Conservation (phyloP, 768 basidiomycete species). For the Podaxis mareebaensis region DNA sequence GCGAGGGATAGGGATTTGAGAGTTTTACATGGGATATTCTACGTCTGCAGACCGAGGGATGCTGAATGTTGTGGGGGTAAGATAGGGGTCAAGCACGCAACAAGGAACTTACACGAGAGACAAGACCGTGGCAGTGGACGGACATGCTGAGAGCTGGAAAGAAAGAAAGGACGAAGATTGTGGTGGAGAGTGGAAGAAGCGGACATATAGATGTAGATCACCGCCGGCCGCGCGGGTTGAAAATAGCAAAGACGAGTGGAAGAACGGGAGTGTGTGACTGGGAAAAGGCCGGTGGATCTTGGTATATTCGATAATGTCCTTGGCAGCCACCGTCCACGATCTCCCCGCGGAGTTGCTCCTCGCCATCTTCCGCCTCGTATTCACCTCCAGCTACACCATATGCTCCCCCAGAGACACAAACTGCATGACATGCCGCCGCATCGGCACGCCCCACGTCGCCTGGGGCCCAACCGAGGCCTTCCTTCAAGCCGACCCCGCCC, state of each 20-base stretch:
- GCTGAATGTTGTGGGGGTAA: not conserved
- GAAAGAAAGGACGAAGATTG: not conserved
- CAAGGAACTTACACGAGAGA: not conserved
- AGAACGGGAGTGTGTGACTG: not conserved
- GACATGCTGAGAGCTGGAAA: not conserved
- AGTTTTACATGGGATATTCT: not conserved
- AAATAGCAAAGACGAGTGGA: not conserved
- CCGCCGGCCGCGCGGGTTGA: not conserved
- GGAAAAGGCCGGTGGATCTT: not conserved
- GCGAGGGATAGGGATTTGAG: not conserved
- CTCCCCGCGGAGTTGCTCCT: constrained; percentile 18
- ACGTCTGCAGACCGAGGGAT: not conserved
- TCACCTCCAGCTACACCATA: not conserved
- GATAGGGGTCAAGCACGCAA: not conserved
- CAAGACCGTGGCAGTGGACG: not conserved
- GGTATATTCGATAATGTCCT: not conserved
- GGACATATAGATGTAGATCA: not conserved
- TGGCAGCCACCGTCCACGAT: not conserved
- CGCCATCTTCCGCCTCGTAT: constrained; percentile 16
- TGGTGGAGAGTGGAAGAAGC: not conserved
- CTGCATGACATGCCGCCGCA: constrained; percentile 6
- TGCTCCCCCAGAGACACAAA: constrained; percentile 4
- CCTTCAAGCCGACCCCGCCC: not conserved
- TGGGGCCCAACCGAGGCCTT: constrained; percentile 5
- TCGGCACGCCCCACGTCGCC: constrained; percentile 8